A percentile compares a stretch with the other conserved stretches of the same genome.
Evolutionary conservation across 1,284 basidiomycete species (phyloP).

Genomic region (Pseudomicrostroma phylloplanum): DNA sequence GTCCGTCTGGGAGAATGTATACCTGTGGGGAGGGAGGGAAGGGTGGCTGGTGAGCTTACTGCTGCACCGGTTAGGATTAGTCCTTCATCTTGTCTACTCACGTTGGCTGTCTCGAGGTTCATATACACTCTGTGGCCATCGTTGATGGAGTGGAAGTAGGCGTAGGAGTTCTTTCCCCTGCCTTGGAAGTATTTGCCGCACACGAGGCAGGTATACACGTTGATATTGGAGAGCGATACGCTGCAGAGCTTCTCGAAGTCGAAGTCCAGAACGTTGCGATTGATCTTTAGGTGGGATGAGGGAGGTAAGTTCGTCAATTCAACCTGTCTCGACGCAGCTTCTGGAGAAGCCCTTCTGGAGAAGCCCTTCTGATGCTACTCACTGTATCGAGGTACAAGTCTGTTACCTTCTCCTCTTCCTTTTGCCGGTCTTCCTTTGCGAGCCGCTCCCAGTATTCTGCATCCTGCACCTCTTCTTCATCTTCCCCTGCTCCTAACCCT

Average conservation of each 20-base stretch:
- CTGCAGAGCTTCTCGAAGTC: constrained; percentile 99
- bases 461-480: constrained; percentile 5
- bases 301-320: too few species aligned
- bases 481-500: background rate
- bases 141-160: constrained; percentile 93
- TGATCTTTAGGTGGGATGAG: constrained; percentile 26
- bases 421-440: constrained; percentile 41
- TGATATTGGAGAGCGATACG: constrained; percentile 89
- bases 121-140: constrained; percentile 98
- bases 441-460: constrained; percentile 30
- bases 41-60: too few species aligned
- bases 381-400: constrained; percentile 96
- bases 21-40: constrained; percentile 53
- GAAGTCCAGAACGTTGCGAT: constrained; percentile 69
- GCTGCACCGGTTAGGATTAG: constrained; percentile 37
- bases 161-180: constrained; percentile 82
- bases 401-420: constrained; percentile 56
- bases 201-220: constrained; percentile 94
- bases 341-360: background rate
- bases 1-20: constrained; percentile 95
- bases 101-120: constrained; percentile 85
- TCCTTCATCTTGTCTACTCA: background rate
- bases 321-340: background rate
- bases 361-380: constrained; percentile 36
- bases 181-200: constrained; percentile 99